A percentile compares a stretch with the other conserved stretches of the same genome.
phyloP scores from a whole-genome alignment of 805 yeast species.

The Yamadazyma sp. region DNA sequence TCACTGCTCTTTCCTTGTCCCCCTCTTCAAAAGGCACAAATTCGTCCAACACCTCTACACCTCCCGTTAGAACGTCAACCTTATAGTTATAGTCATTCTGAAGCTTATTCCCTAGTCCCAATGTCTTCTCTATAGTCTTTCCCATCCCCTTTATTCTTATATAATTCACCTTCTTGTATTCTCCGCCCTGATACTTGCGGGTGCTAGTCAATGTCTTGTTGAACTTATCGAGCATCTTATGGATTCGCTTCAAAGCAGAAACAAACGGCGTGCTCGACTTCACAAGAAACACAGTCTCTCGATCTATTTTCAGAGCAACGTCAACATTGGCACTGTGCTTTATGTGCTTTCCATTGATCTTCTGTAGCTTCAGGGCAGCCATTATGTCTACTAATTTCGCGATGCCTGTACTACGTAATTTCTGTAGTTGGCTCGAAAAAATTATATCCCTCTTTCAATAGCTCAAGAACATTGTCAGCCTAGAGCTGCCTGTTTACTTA shows the following conservation, averaged over 20 bases:
- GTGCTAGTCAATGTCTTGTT: slow-evolving; percentile 22
- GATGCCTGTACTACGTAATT: too few relatives aligned
- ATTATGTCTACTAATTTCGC: neutral
- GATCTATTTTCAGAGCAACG: slow-evolving; percentile 41
- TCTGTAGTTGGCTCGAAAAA: too few relatives aligned
- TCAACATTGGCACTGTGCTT: slow-evolving; percentile 55
- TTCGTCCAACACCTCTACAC: slow-evolving; percentile 74
- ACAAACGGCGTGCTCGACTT: slow-evolving; percentile 70
- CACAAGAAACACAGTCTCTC: slow-evolving; percentile 52
- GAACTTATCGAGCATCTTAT: slow-evolving; percentile 49
- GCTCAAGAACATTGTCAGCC: too few relatives aligned
- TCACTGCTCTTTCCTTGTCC: too few relatives aligned
- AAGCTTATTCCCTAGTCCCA: slow-evolving; percentile 63
- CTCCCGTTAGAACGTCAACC: slow-evolving; percentile 63
- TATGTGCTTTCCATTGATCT: slow-evolving; percentile 37
- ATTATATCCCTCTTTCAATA: too few relatives aligned
- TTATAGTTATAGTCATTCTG: slow-evolving; percentile 47
- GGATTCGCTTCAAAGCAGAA: slow-evolving; percentile 66
- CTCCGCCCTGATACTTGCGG: slow-evolving; percentile 28
- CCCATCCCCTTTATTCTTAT: slow-evolving; percentile 77
- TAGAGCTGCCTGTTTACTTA: too few relatives aligned
- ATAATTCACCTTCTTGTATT: slow-evolving; percentile 42
- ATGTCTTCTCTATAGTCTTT: slow-evolving; percentile 55
- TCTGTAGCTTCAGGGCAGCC: slow-evolving; percentile 14
- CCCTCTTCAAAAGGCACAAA: slow-evolving; percentile 22